Percentiles rank a stretch among this genome's conserved stretches.
These are phyloP conservation scores for Monilinia fructicola DNA, from an alignment of 2,329 filamentous ascomycete genomes.

Conservation along the genomic window DNA sequence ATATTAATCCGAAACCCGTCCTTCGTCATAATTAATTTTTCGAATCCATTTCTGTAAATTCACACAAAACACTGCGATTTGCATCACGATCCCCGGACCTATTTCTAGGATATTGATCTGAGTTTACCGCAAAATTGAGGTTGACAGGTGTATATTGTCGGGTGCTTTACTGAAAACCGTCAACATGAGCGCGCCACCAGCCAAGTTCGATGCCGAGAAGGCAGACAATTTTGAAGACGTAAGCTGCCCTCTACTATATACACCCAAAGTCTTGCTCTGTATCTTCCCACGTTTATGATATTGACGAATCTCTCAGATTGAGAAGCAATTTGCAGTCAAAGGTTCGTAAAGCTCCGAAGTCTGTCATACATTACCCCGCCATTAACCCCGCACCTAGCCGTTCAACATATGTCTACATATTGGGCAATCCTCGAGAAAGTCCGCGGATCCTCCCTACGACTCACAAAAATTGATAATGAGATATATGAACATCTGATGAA, in stretches of 20 bases:
- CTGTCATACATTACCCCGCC: slow-evolving; percentile 30
- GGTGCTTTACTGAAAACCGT: too few species aligned
- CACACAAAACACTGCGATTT: neutral
- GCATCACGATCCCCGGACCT: neutral
- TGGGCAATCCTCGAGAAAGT: slow-evolving; percentile 93
- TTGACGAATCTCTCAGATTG: slow-evolving; percentile 63
- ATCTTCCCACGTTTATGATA: slow-evolving; percentile 9
- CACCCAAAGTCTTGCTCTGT: slow-evolving; percentile 17
- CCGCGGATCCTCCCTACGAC: slow-evolving; percentile 80
- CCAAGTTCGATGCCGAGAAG: slow-evolving; percentile 57
- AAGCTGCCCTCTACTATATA: slow-evolving; percentile 39
- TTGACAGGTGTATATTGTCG: neutral
- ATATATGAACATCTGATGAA: slow-evolving; percentile 85
- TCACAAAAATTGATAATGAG: slow-evolving; percentile 93
- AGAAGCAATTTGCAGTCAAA: slow-evolving; percentile 99
- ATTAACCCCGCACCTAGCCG: slow-evolving; percentile 51
- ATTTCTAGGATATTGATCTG: neutral
- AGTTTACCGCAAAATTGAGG: neutral
- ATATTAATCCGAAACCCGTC: slow-evolving; percentile 15
- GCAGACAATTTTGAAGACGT: slow-evolving; percentile 70
- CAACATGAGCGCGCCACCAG: slow-evolving; percentile 35
- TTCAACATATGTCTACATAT: slow-evolving; percentile 96
- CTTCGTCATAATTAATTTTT: slow-evolving; percentile 20
- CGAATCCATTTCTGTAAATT: neutral
- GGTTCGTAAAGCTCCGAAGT: slow-evolving; percentile 49